Base-by-base conservation (phyloP, 441 rosid species). In the Populus hybrid region DNA sequence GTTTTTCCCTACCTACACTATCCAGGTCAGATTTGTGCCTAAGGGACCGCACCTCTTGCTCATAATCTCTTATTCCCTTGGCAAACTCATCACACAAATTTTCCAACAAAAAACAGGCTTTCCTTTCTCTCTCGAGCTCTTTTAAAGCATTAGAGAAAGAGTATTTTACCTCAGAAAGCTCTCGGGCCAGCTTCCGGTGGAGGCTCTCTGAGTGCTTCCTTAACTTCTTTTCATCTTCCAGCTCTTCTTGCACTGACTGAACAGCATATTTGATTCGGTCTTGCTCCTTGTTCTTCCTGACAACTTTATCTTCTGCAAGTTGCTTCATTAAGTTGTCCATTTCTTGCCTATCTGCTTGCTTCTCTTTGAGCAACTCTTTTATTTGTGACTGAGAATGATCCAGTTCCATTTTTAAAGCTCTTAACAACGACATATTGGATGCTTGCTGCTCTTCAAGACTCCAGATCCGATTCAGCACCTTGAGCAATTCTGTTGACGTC, bases 21-120 rank as follows among this genome's bases (percentile, higher is more conserved):
- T 87, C 88, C 85, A 83, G 83, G 77, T 89, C 93, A 23, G 84
- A 36, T 77, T 88, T 93, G 21, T 79, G 75, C 75, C 76, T 73
- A 56, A 94, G 80, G 23, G 87, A 77, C 76, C 88, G 94, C 73
- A 94, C 77, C 84, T 93, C 93, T 69, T 84, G 88, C 67, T 94
- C 98, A 23, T 93, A 96, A 63, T 88, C 88, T 87, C 87, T 90
- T 70, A 96, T 90, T 80, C 92, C 98, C 81, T 77, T 82, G 0
- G 99, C 98, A 82, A 94, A 96, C 84, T 93, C 98, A 76, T 96
- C 98, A 69, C 98, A 93, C 72, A 96, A 85, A 56, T 87, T 88
- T n/a, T n/a, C n/a, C n/a, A n/a, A n/a, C n/a, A n/a, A n/a, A n/a
- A n/a, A n/a, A n/a, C n/a, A n/a, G n/a, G n/a, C n/a, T n/a, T n/a